Evolutionary conservation across 176 grass and related monocot genomes (phyloP), one percentile per base, ranked within the genome.

Genomic region (Hsuehochloa calcarea): DNA sequence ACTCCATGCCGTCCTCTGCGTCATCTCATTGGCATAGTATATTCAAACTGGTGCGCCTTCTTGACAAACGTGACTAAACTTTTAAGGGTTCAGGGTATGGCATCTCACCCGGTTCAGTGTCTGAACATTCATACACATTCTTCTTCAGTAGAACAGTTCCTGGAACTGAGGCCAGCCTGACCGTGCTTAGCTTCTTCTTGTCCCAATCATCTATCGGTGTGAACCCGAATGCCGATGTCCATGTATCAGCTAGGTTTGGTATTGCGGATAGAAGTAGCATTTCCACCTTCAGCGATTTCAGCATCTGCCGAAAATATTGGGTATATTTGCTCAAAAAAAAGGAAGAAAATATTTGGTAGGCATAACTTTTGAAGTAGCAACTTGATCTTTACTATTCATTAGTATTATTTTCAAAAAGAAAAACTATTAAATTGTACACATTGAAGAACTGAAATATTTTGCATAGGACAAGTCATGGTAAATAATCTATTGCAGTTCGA

Each of bases 61-160:
- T 77, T 52, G 88, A 47, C 63, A 26, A 4, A 29, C 51, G 50
- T 23, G 88, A 85, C 71, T 81, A 86, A 81, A 77, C 70, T 77
- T 69, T 70, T 29, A 62, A 80, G 40, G 76, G 70, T 81, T 81
- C 54, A 87, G 72, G 37, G 65, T 58, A 71, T n/a, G 50, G 54
- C 54, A n/a, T 82, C 87, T 51, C 68, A 93, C 92, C 92, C 55
- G 79, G 11, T 54, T 34, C 44, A 13, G 43, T 20, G 15, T 22
- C 81, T 85, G 88, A n/a, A 84, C 31, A 11, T 52, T 72, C 73
- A 26, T 49, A 75, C 72, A 94, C 82, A 3, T 39, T 45, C 77
- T 93, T 97, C 84, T 95, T 97, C 65, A 97, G 82, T 20, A 95
- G 44, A 38, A 90, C 64, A 0, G 95, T 97, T 50, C 89, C 90